A percentile compares a stretch with the other conserved stretches of the same genome.
Conservation (phyloP, 2,329 filamentous ascomycete genomes). For the Salinomyces thailandicus region DNA sequence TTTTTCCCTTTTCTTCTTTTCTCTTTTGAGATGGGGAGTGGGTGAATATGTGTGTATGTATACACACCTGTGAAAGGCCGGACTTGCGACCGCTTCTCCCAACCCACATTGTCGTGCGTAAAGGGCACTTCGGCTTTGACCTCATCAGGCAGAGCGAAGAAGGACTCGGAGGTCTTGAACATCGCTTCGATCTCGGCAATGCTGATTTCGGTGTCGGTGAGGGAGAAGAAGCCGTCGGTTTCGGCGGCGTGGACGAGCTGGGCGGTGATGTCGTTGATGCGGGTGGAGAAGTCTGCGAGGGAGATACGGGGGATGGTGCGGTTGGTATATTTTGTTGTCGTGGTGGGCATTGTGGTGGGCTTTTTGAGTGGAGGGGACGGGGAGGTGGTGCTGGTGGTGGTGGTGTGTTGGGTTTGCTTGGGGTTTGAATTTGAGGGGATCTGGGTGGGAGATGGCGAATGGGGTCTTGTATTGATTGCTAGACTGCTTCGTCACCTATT, state of each 20-base stretch:
- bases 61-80: slow-evolving; percentile 43
- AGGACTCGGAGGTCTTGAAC: slow-evolving; percentile 41
- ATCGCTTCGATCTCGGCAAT: slow-evolving; percentile 40
- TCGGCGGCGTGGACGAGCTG: slow-evolving; percentile 46
- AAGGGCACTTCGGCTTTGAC: slow-evolving; percentile 47
- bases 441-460: too few species aligned
- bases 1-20: too few species aligned
- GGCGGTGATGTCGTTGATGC: slow-evolving; percentile 44
- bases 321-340: slow-evolving; percentile 30
- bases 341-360: too few species aligned
- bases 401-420: too few species aligned
- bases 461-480: too few species aligned
- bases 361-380: too few species aligned
- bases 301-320: slow-evolving; percentile 44
- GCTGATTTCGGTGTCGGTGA: slow-evolving; percentile 47
- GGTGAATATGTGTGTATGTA: too few species aligned
- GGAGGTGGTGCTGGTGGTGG: too few species aligned
- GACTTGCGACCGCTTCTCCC: slow-evolving; percentile 50
- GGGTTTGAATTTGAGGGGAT: too few species aligned
- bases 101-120: slow-evolving; percentile 47
- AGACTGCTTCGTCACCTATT: too few species aligned
- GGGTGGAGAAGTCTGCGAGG: slow-evolving; percentile 41
- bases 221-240: slow-evolving; percentile 50
- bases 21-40: too few species aligned
- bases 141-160: slow-evolving; percentile 44